These are phyloP conservation scores for Kickxella alabastrina DNA, from an alignment of 192 early-diverging fungal genomes.

Conservation along the genomic window DNA sequence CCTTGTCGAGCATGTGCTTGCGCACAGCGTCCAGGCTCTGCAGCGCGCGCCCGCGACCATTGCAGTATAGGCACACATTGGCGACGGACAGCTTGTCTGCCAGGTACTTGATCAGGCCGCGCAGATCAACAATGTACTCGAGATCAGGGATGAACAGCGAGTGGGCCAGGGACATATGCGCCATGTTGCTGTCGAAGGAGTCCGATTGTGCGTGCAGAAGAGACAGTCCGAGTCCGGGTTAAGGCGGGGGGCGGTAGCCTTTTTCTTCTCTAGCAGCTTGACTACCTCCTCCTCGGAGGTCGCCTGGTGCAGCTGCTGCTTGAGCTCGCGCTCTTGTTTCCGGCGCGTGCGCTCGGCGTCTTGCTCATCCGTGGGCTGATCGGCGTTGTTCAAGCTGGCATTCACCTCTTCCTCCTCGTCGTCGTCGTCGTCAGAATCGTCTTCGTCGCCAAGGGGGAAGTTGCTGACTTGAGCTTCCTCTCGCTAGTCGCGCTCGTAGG, in stretches of 20 bases:
- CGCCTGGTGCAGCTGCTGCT: slow-evolving; percentile 38
- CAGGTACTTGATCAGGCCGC: slow-evolving; percentile 85
- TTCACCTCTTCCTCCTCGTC: slow-evolving; percentile 7
- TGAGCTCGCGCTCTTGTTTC: slow-evolving; percentile 43
- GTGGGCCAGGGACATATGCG: slow-evolving; percentile 89
- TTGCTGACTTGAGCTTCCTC: slow-evolving; percentile 30
- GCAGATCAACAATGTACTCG: slow-evolving; percentile 85
- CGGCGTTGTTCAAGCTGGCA: slow-evolving; percentile 12
- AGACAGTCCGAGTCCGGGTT: slow-evolving; percentile 75
- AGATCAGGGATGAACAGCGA: slow-evolving; percentile 97
- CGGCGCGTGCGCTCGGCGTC: slow-evolving; percentile 28
- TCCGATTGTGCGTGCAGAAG: slow-evolving; percentile 76
- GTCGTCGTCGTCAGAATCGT: slow-evolving; percentile 16
- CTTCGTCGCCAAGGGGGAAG: slow-evolving; percentile 47
- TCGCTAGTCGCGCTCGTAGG: slow-evolving; percentile 6
- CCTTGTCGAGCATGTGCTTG: slow-evolving; percentile 93
- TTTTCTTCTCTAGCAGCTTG: slow-evolving; percentile 80
- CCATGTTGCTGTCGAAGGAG: slow-evolving; percentile 70
- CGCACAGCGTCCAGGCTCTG: slow-evolving; percentile 89
- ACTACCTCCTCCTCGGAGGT: slow-evolving; percentile 63
- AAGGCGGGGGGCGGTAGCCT: slow-evolving; percentile 63
- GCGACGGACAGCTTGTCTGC: slow-evolving; percentile 93
- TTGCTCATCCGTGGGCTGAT: neutral
- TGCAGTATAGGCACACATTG: slow-evolving; percentile 95
- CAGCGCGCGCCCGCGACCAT: slow-evolving; percentile 79